phyloP scores from a whole-genome alignment of 2,329 filamentous ascomycete species.

The Colletotrichum sidae region DNA sequence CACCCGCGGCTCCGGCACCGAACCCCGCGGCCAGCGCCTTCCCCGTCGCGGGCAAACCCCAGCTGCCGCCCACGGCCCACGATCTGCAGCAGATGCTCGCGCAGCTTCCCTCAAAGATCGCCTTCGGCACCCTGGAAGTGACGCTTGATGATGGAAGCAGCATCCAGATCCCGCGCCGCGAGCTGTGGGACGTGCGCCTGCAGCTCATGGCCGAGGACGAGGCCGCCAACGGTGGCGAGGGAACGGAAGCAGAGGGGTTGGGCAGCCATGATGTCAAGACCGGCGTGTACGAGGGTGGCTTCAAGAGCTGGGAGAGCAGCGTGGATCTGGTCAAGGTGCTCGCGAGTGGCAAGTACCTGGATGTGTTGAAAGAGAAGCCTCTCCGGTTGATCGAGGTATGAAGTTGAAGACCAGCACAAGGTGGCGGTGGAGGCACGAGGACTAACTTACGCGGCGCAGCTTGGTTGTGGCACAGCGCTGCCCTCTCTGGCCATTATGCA shows the following conservation, averaged over 20 bases:
- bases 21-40: conserved; percentile 59
- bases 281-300: conserved; percentile 86
- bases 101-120: conserved; percentile 77
- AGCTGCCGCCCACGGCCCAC: conserved; percentile 67
- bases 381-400: conserved; percentile 67
- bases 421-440: conserved; percentile 25
- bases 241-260: conserved; percentile 61
- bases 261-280: conserved; percentile 81
- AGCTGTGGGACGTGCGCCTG: conserved; percentile 84
- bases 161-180: conserved; percentile 74
- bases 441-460: conserved; percentile 56
- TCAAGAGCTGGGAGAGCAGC: conserved; percentile 92
- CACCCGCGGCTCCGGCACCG: conserved; percentile 41
- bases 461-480: conserved; percentile 83
- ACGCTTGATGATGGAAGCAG: conserved; percentile 66
- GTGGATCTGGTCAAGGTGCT: conserved; percentile 82
- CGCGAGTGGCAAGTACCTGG: conserved; percentile 53
- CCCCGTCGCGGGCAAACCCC: conserved; percentile 70
- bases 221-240: conserved; percentile 48
- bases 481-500: conserved; percentile 79
- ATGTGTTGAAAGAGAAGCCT: conserved; percentile 47
- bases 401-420: conserved; percentile 6
- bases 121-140: conserved; percentile 72
- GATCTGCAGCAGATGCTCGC: conserved; percentile 63
- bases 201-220: conserved; percentile 83